These are phyloP conservation scores for Kickxella alabastrina DNA, from an alignment of 192 early-diverging fungal species.

Conservation along the genomic window DNA sequence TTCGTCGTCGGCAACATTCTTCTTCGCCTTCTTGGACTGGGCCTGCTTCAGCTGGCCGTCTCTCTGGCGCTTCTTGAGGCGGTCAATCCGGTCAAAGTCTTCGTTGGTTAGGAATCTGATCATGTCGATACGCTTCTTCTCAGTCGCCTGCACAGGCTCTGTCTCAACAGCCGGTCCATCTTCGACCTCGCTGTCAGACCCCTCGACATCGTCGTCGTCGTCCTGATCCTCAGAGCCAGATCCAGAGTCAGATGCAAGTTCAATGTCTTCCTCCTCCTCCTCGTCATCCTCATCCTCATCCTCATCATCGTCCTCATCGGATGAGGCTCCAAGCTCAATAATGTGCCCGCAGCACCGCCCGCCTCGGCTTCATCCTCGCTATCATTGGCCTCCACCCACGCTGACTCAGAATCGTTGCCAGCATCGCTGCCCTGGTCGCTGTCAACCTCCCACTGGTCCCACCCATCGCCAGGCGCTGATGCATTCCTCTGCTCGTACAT, in stretches of 20 bases:
- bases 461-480: not conserved
- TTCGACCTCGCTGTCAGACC: constrained; percentile 4
- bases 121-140: constrained; percentile 69
- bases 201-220: constrained; percentile 50
- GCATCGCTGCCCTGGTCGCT: constrained; percentile 41
- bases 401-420: constrained; percentile 46
- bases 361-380: not conserved
- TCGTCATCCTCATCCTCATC: constrained; percentile 39
- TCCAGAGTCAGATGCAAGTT: not conserved
- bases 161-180: not conserved
- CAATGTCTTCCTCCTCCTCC: constrained; percentile 1
- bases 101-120: constrained; percentile 58
- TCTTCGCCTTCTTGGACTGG: constrained; percentile 6
- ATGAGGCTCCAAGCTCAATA: constrained; percentile 2
- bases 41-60: constrained; percentile 2
- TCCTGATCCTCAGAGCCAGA: constrained; percentile 51
- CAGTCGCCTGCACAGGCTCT: not conserved
- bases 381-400: constrained; percentile 30
- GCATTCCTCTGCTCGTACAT: constrained; percentile 28
- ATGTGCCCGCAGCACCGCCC: not conserved
- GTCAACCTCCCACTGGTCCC: constrained; percentile 23
- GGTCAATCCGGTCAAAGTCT: constrained; percentile 84
- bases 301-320: constrained; percentile 33
- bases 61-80: constrained; percentile 60
- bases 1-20: constrained; percentile 3